Percentiles rank a stretch among this genome's conserved stretches.
phyloP scores from a whole-genome alignment of 2,329 filamentous ascomycete genomes.

The Alternaria rosae region DNA sequence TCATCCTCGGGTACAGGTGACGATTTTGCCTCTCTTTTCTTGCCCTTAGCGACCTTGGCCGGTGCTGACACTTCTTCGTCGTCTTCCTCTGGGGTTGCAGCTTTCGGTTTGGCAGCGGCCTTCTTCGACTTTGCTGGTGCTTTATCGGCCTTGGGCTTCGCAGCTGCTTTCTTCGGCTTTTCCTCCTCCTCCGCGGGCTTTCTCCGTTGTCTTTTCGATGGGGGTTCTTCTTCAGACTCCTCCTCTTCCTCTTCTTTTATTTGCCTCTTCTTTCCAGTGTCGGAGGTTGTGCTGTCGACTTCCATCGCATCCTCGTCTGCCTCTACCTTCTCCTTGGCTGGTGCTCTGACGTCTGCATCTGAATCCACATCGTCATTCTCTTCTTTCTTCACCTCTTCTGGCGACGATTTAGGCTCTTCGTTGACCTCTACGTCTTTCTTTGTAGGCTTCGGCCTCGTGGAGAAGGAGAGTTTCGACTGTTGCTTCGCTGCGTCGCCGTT shows the following conservation, averaged over 20 bases:
- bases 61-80: constrained; percentile 25
- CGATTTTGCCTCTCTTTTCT: constrained; percentile 29
- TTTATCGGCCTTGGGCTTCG: constrained; percentile 31
- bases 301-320: constrained; percentile 34
- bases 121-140: constrained; percentile 26
- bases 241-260: constrained; percentile 39
- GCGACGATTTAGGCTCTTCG: constrained; percentile 29
- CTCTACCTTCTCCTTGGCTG: constrained; percentile 30
- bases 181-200: constrained; percentile 35
- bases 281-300: constrained; percentile 31
- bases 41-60: constrained; percentile 24
- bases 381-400: constrained; percentile 25
- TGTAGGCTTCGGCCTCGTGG: constrained; percentile 59
- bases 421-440: constrained; percentile 35
- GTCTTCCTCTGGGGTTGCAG: constrained; percentile 29
- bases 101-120: constrained; percentile 22
- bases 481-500: constrained; percentile 69
- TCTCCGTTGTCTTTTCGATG: constrained; percentile 45
- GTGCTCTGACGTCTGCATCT: constrained; percentile 25
- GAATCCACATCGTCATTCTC: constrained; percentile 24
- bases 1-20: constrained; percentile 35
- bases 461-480: constrained; percentile 82
- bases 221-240: constrained; percentile 48
- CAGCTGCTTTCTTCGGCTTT: constrained; percentile 25
- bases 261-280: constrained; percentile 41